Base-by-base conservation (phyloP, 257 asterid species). In the Cordia subcordata region DNA sequence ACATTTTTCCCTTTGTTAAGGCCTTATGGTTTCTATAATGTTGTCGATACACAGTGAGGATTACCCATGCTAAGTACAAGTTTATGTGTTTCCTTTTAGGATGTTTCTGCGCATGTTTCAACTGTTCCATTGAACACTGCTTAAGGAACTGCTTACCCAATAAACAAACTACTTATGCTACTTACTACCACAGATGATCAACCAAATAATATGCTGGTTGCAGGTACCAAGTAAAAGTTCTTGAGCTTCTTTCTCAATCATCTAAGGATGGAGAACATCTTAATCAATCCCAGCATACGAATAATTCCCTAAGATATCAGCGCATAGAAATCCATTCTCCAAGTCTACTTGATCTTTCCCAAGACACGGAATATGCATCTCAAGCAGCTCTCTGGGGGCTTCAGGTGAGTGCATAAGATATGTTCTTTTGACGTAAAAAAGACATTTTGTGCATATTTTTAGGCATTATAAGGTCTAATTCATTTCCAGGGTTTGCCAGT, bases 301-400 rank as follows among this genome's bases (percentile, higher is more conserved):
- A 79, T 54, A 81, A 72, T 59, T 68, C 72, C 1, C 60, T 68
- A 70, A 71, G 63, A 64, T 35, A 71, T 51, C 84, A 80, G 64
- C 70, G 81, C 53, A 58, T 75, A 57, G 96, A 81, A 75, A 86
- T 89, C 72, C 94, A 89, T 80, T 88, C 92, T 74, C 99, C 99
- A 46, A 66, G 79, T 51, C 85, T 77, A 61, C 86, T 84, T 42
- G 94, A 93, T 79, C 97, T 93, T 66, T 85, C 96, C 64, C 72
- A 77, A 77, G 89, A 86, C 66, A 63, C 77, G 62, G 95, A 89
- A 67, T 84, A 73, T 81, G 96, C 96, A 68, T 83, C 90, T 54
- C 86, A 85, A 72, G 96, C 99, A 13, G 97, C 97, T 65, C 72
- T 86, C 52, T 93, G 95, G 97, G 99, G 99, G 45, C 83, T 93